Percentiles rank a stretch among this genome's conserved stretches.
These are phyloP conservation scores for Conringia planisiliqua DNA, from an alignment of 345 rosid genomes.

Conservation along the genomic window DNA sequence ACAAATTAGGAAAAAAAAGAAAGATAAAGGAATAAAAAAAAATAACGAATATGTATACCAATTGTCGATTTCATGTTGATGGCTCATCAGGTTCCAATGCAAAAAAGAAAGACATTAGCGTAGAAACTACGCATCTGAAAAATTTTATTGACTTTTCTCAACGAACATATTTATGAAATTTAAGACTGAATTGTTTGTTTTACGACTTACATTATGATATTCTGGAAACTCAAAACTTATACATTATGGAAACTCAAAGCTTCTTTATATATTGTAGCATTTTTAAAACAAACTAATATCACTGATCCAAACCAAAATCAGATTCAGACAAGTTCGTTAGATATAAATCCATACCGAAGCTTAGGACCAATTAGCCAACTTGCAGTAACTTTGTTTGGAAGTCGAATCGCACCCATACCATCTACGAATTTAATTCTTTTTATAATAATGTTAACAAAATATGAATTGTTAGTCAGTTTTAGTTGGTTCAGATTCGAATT, in stretches of 20 bases:
- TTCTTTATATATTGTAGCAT: background rate
- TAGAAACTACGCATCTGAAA: slow-evolving; percentile 23
- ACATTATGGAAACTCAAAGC: background rate
- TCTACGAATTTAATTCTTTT: background rate
- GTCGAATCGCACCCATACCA: background rate
- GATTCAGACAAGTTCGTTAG: background rate
- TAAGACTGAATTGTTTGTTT: background rate
- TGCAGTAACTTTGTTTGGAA: background rate
- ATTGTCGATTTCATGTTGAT: slow-evolving; percentile 24
- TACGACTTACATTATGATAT: background rate
- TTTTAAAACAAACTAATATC: no score
- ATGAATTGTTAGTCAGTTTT: background rate
- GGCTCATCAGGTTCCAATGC: slow-evolving; percentile 33
- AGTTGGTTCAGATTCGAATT: background rate
- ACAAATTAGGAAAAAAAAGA: slow-evolving; percentile 10
- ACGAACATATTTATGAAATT: no score
- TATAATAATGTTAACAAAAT: background rate
- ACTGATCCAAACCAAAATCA: background rate
- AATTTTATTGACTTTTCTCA: background rate
- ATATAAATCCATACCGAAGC: background rate
- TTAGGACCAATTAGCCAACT: background rate
- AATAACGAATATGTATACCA: slow-evolving; percentile 13
- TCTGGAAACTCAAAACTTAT: no score
- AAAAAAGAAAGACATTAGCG: slow-evolving; percentile 6
- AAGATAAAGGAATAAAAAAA: slow-evolving; percentile 4